A percentile compares a stretch with the other conserved stretches of the same genome.
Evolutionary conservation across 2,329 filamentous ascomycete genomes (phyloP).

Genomic region (Magnaporthiopsis rhizophila): DNA sequence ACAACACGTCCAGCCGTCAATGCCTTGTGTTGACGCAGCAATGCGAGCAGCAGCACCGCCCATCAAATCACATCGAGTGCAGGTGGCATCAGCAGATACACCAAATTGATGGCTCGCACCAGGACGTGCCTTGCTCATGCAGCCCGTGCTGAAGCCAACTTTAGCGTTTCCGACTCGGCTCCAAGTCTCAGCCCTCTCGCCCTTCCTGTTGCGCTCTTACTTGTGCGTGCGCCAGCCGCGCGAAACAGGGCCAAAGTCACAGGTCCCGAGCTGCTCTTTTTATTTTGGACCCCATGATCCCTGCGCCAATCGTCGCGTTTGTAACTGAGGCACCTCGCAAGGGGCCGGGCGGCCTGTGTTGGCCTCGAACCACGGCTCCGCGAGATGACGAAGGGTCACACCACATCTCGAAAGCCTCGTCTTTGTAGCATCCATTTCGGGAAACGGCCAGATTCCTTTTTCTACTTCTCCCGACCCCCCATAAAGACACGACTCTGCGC

Average conservation of each 20-base stretch:
- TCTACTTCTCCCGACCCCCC: too few relatives aligned
- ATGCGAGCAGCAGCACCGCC: too few relatives aligned
- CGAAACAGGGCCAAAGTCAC: slow-evolving; percentile 1
- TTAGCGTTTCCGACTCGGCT: background rate
- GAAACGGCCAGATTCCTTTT: background rate
- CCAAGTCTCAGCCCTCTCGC: background rate
- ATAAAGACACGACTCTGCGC: too few relatives aligned
- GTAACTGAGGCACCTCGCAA: background rate
- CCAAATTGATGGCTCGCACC: too few relatives aligned
- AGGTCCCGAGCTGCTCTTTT: background rate
- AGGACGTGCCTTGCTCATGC: background rate
- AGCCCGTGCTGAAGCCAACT: background rate
- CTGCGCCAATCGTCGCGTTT: background rate
- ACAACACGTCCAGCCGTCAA: too few relatives aligned
- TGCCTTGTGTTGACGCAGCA: too few relatives aligned
- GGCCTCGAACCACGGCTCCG: slow-evolving; percentile 1
- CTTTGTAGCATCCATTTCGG: background rate
- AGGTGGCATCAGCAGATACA: background rate
- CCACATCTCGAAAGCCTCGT: background rate
- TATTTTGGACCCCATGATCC: background rate
- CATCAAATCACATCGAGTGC: background rate
- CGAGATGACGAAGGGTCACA: background rate
- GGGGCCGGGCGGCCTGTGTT: background rate
- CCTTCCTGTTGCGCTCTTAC: background rate
- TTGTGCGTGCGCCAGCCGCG: background rate